Evolutionary conservation across 2,329 filamentous ascomycete genomes (phyloP).

Genomic region (Penicillium sp.): DNA sequence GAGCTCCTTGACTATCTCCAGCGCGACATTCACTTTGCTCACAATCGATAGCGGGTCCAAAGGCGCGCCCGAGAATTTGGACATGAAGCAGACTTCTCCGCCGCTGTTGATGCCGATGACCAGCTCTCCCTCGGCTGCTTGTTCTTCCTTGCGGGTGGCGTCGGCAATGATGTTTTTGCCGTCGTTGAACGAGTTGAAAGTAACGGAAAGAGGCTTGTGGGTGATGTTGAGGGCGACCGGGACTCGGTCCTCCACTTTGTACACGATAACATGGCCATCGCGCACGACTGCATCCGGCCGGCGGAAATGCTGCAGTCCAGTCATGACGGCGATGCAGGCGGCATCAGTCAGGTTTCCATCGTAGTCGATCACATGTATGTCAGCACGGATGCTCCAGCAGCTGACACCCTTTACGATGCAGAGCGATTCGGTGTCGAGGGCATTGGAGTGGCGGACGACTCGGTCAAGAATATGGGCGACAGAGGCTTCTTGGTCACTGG

Average conservation of each 20-base stretch:
- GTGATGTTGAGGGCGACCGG: constrained; percentile 87
- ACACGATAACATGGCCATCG: constrained; percentile 80
- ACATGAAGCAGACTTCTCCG: constrained; percentile 86
- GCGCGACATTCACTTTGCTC: constrained; percentile 70
- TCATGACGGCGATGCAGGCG: constrained; percentile 81
- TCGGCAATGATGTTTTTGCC: constrained; percentile 46
- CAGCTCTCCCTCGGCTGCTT: constrained; percentile 63
- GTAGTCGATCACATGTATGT: constrained; percentile 86
- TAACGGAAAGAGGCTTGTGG: constrained; percentile 88
- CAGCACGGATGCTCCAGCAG: constrained; percentile 87
- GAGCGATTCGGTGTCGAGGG: constrained; percentile 91
- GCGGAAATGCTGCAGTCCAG: constrained; percentile 85
- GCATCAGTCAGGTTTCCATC: constrained; percentile 89
- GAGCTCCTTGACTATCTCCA: constrained; percentile 78
- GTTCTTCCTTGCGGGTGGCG: constrained; percentile 51
- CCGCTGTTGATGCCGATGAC: constrained; percentile 83
- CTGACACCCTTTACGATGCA: constrained; percentile 89
- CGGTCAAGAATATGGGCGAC: constrained; percentile 90
- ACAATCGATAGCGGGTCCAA: constrained; percentile 78
- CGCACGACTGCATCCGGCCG: constrained; percentile 86
- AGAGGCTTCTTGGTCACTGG: constrained; percentile 79
- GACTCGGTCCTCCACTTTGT: constrained; percentile 79
- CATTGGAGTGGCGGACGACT: constrained; percentile 85
- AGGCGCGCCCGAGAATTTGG: constrained; percentile 82
- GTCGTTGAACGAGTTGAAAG: constrained; percentile 74